phyloP scores from a whole-genome alignment of 805 yeast species.

The Tetrapisispora pingtungensis region DNA sequence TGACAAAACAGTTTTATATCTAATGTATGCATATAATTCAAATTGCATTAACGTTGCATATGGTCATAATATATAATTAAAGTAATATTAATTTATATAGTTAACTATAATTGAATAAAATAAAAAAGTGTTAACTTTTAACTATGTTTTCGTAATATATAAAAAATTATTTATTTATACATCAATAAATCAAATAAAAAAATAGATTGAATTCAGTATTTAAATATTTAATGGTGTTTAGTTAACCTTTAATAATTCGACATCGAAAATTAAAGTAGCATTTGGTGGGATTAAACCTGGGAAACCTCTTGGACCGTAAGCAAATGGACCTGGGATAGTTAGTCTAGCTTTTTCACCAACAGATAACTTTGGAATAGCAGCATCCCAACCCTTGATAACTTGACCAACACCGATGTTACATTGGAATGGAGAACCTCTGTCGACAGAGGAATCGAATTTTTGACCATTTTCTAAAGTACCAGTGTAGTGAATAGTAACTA shows the following conservation, averaged over 20 bases:
- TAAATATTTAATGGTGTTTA: conserved; percentile 9
- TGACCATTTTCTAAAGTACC: conserved; percentile 94
- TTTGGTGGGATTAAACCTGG: conserved; percentile 96
- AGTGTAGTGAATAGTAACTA: conserved; percentile 87
- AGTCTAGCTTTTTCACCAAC: conserved; percentile 88
- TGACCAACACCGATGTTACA: conserved; percentile 91
- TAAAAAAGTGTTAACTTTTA: no score
- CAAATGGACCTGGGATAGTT: conserved; percentile 88
- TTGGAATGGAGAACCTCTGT: conserved; percentile 92
- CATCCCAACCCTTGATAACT: conserved; percentile 96
- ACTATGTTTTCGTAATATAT: not conserved
- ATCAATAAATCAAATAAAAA: not conserved
- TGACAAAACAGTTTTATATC: no score
- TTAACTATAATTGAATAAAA: no score
- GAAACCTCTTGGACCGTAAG: conserved; percentile 90
- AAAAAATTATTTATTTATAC: conserved; percentile 1
- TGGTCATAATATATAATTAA: no score
- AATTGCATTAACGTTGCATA: no score
- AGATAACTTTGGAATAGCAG: conserved; percentile 83
- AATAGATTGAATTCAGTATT: no score
- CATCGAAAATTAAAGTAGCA: conserved; percentile 83
- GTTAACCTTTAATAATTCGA: conserved; percentile 49
- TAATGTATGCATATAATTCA: no score
- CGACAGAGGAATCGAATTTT: conserved; percentile 91
- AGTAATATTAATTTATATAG: not conserved